These are phyloP conservation scores for Dianthus caryophyllus DNA, from an alignment of 148 eudicot species.

Conservation along the genomic window DNA sequence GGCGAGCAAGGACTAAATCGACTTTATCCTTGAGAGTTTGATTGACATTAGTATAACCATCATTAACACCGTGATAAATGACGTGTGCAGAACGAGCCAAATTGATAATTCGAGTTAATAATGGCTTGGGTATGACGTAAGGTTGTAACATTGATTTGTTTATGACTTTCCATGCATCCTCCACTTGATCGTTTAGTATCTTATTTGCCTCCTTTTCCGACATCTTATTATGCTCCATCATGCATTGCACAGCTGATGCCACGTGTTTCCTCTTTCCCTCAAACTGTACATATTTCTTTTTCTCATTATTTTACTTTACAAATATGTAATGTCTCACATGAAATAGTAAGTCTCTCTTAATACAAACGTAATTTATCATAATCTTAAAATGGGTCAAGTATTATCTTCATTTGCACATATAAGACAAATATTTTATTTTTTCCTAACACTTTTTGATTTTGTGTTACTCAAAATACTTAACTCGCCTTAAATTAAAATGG, in stretches of 20 bases:
- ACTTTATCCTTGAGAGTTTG: constrained; percentile 24
- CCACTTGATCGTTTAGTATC: constrained; percentile 18
- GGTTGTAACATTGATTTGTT: constrained; percentile 34
- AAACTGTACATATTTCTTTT: too few relatives aligned
- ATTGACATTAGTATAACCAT: constrained; percentile 36
- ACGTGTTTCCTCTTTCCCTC: constrained; percentile 25
- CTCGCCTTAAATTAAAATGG: too few relatives aligned
- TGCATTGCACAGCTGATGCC: constrained; percentile 40
- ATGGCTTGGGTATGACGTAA: constrained; percentile 27
- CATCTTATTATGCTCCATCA: constrained; percentile 30
- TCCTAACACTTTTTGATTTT: too few relatives aligned
- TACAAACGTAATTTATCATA: too few relatives aligned
- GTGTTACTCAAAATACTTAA: too few relatives aligned
- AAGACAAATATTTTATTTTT: too few relatives aligned
- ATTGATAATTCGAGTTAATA: constrained; percentile 33
- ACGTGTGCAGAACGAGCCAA: constrained; percentile 29
- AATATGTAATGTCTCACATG: too few relatives aligned
- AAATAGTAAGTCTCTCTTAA: too few relatives aligned
- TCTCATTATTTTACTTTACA: too few relatives aligned
- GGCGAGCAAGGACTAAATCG: constrained; percentile 22
- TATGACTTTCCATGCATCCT: constrained; percentile 39
- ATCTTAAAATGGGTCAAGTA: too few relatives aligned
- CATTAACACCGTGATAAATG: constrained; percentile 35
- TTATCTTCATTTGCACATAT: too few relatives aligned
- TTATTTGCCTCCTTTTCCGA: constrained; percentile 24